These are phyloP conservation scores for Penicillium cataractarum DNA, from an alignment of 495 filamentous ascomycete genomes.

Conservation along the genomic window DNA sequence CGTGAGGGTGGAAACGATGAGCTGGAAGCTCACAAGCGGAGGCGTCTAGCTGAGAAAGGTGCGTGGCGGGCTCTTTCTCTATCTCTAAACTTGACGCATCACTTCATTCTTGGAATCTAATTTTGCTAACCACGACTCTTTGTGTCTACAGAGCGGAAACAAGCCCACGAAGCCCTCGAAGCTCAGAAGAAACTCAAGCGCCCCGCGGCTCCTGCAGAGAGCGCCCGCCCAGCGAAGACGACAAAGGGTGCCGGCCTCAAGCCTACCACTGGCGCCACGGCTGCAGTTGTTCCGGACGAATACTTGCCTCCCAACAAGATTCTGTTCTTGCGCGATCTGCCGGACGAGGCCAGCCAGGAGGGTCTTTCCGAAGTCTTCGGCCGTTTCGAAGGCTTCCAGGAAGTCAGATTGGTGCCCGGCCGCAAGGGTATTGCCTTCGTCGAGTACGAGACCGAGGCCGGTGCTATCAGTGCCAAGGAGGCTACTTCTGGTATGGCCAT, in stretches of 20 bases:
- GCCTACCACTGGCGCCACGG: slow-evolving; percentile 66
- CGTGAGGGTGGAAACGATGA: slow-evolving; percentile 73
- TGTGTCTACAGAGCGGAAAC: slow-evolving; percentile 73
- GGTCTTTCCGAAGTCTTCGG: slow-evolving; percentile 79
- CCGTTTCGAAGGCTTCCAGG: slow-evolving; percentile 91
- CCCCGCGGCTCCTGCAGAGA: slow-evolving; percentile 55
- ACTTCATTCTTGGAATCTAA: neutral
- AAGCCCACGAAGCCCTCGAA: slow-evolving; percentile 82
- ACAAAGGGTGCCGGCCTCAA: slow-evolving; percentile 81
- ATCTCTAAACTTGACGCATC: neutral
- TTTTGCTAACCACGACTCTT: slow-evolving; percentile 8
- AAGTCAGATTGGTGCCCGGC: slow-evolving; percentile 86
- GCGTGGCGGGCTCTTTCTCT: slow-evolving; percentile 25
- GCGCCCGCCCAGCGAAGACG: slow-evolving; percentile 69
- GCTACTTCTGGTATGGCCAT: slow-evolving; percentile 87
- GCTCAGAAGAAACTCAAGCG: slow-evolving; percentile 83
- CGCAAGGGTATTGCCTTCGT: slow-evolving; percentile 92
- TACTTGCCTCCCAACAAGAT: slow-evolving; percentile 97
- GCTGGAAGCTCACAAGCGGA: slow-evolving; percentile 85
- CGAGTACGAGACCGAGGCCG: slow-evolving; percentile 88
- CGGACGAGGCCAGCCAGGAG: slow-evolving; percentile 83
- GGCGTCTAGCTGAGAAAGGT: slow-evolving; percentile 91
- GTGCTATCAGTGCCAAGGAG: slow-evolving; percentile 94
- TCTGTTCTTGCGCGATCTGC: slow-evolving; percentile 92
- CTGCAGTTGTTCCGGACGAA: slow-evolving; percentile 89